Evolutionary conservation across 2,329 filamentous ascomycete species (phyloP), one percentile per base, ranked within the genome.

Genomic region (Pseudogymnoascus destructans): DNA sequence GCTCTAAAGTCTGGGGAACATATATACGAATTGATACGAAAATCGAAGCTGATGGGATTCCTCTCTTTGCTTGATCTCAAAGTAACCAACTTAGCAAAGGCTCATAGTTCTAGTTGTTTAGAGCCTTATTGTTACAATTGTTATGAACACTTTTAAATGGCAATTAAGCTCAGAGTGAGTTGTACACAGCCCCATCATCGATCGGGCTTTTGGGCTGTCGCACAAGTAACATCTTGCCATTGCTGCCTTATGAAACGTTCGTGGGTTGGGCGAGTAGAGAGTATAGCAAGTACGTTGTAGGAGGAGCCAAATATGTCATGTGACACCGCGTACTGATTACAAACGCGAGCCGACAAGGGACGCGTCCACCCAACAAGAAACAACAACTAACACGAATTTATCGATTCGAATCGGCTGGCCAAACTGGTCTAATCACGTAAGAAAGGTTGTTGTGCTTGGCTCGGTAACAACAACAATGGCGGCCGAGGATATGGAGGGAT

Each of bases 401-500:
- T 17, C 46, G 19, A 52, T 30, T 13, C 25, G 13, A 5, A 52
- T 30, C n/a, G 6, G 46, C 7, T 30, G 46, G 46, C 25, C 8
- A 52, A 52, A 30, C 15, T 5, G 9, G 25, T 19, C n/a, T 52
- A 5, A 30, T 27, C 23, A 52, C n/a, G 46, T 13, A 52, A 19
- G 8, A 30, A 30, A 52, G 15, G 25, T 5, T 19, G 33, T 13
- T 4, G 46, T 17, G 46, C 25, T 52, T 3, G 25, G 19, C 23
- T 30, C 4, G n/a, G 25, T 11, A 15, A 52, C 23, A 8, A 58
- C 38, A 57, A 65, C 23, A 9, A 70, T 69, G 67, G 62, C 66
- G 54, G 63, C 63, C 15, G 67, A 70, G 58, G 69, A 70, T 54
- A 58, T 69, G 17, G 79, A 82, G 63, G 80, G 85, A 62, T 81